Evolutionary conservation across 352 stramenopile genomes (phyloP).

Genomic region (Globisporangium nodosum): DNA sequence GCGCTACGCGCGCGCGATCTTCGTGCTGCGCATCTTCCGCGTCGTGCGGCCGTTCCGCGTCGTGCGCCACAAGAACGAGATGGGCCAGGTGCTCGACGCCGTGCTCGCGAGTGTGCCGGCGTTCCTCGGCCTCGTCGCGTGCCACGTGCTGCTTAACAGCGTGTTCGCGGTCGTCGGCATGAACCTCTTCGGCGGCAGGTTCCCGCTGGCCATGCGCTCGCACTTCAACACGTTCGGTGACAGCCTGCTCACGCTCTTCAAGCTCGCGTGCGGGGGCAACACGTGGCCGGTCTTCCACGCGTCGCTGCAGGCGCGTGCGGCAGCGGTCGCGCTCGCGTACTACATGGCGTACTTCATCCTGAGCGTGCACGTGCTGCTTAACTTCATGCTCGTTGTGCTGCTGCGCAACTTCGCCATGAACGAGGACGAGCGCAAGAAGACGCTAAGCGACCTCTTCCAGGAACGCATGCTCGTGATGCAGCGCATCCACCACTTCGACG

Average conservation of each 20-base stretch:
- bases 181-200: slow-evolving; percentile 77
- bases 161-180: slow-evolving; percentile 83
- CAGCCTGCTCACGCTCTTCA: slow-evolving; percentile 81
- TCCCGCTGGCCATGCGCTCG: slow-evolving; percentile 57
- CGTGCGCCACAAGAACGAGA: slow-evolving; percentile 68
- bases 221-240: slow-evolving; percentile 85
- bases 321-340: slow-evolving; percentile 52
- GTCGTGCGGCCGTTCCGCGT: slow-evolving; percentile 72
- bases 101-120: slow-evolving; percentile 60
- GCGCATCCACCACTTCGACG: slow-evolving; percentile 71
- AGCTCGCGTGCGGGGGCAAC: slow-evolving; percentile 76
- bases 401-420: slow-evolving; percentile 84
- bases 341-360: slow-evolving; percentile 76
- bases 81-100: slow-evolving; percentile 66
- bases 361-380: slow-evolving; percentile 62
- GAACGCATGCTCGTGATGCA: slow-evolving; percentile 78
- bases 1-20: slow-evolving; percentile 63
- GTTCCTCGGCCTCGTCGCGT: slow-evolving; percentile 57
- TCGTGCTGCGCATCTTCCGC: slow-evolving; percentile 76
- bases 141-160: slow-evolving; percentile 61
- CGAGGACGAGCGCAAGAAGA: slow-evolving; percentile 72
- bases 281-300: slow-evolving; percentile 80
- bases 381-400: slow-evolving; percentile 85
- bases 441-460: slow-evolving; percentile 65
- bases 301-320: slow-evolving; percentile 51